Conservation (phyloP, 2,329 filamentous ascomycete genomes). For the Lachnellula occidentalis region DNA sequence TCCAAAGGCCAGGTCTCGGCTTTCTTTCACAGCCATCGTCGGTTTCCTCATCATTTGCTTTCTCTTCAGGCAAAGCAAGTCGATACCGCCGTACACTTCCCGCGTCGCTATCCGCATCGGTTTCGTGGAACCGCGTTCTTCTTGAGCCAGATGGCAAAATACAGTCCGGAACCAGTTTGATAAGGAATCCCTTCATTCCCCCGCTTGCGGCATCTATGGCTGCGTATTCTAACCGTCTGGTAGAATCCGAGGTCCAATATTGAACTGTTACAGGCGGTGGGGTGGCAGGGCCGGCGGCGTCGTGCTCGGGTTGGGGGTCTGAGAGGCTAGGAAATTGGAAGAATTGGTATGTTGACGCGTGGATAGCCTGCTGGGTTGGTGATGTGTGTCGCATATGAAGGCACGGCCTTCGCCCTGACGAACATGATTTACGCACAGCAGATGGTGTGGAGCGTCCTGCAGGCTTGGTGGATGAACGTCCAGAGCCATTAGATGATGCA, state of each 20-base stretch:
- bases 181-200: constrained; percentile 56
- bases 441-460: constrained; percentile 14
- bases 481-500: constrained; percentile 7
- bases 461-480: constrained; percentile 19
- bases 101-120: constrained; percentile 36
- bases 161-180: constrained; percentile 56
- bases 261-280: constrained; percentile 55
- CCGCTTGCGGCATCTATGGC: constrained; percentile 58
- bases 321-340: constrained; percentile 29
- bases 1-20: not conserved
- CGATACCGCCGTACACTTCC: constrained; percentile 60
- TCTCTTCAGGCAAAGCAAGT: constrained; percentile 47
- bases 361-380: not conserved
- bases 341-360: constrained; percentile 20
- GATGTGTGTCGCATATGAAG: constrained; percentile 10
- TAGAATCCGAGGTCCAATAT: constrained; percentile 62
- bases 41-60: constrained; percentile 13
- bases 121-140: constrained; percentile 52
- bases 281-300: constrained; percentile 38
- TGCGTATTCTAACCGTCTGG: constrained; percentile 58
- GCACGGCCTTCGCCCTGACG: constrained; percentile 2
- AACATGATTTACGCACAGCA: constrained; percentile 1
- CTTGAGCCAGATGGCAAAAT: constrained; percentile 46
- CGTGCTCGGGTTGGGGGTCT: constrained; percentile 3
- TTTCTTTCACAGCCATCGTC: not conserved